phyloP scores from a whole-genome alignment of 768 basidiomycete species.

The Lactarius pseudohatsudake region DNA sequence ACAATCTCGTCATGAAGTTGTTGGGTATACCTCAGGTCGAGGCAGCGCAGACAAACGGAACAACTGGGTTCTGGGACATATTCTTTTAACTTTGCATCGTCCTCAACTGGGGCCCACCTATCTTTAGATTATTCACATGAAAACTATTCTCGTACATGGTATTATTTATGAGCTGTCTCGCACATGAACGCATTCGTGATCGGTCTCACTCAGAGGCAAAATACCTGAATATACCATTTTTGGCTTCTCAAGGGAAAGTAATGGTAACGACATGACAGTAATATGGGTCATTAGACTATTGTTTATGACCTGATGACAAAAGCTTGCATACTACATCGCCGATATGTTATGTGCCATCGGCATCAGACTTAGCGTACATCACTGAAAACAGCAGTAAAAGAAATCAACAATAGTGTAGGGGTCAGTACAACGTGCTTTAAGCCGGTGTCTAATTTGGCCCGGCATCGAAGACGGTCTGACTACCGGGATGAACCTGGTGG shows the following conservation, averaged over 20 bases:
- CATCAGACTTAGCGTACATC: background rate
- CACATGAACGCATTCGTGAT: background rate
- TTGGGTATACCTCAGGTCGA: slow-evolving; percentile 54
- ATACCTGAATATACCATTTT: background rate
- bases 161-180: background rate
- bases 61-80: slow-evolving; percentile 78
- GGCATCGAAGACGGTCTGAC: slow-evolving; percentile 73
- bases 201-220: background rate
- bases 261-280: no score
- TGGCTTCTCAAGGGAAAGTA: no score
- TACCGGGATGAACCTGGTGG: slow-evolving; percentile 44
- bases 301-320: background rate
- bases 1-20: slow-evolving; percentile 76
- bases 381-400: slow-evolving; percentile 1
- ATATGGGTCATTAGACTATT: no score
- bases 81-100: slow-evolving; percentile 47
- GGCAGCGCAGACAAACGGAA: slow-evolving; percentile 72
- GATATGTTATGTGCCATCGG: background rate
- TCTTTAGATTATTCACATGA: background rate
- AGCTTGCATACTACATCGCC: background rate
- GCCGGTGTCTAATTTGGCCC: slow-evolving; percentile 41
- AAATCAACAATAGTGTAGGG: slow-evolving; percentile 3
- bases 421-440: slow-evolving; percentile 10
- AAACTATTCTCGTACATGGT: background rate
- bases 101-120: no score